Base-by-base conservation (phyloP, 495 filamentous ascomycete species). In the Trichoderma gamsii region DNA sequence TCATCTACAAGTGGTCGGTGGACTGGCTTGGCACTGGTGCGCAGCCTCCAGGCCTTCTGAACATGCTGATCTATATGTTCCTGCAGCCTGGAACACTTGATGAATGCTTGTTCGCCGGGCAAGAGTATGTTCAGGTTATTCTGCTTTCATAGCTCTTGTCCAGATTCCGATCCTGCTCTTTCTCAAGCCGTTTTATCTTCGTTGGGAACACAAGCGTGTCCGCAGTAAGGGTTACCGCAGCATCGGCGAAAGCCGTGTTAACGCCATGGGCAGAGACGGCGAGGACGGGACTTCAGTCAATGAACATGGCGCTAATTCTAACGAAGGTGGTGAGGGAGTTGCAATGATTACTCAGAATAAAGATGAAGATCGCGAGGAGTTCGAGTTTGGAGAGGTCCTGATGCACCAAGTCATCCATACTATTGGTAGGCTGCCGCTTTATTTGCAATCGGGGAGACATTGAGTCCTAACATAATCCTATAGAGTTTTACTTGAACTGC, bases 41-140 rank as follows among this genome's bases (percentile, higher is more conserved):
- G 68, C 80, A 83, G 32, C 91, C 96, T 4, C 95, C 95, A 0
- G 90, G 92, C 72, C 82, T 99, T 35, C 80, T 99, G 68, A 99
- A 99, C 84, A 97, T 97, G 93, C 84, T 99, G 71, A 99, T 99
- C 75, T 96, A 97, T 85, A 99, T 99, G 95, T 98, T 99, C 82
- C 81, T 99, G 65, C 86, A 87, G 66, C 95, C 95, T 7, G 92
- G 92, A 29, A 89, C 75, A 0, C 80, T 98, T 59, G 85, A 87
- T 67, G 72, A 75, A 35, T 83, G 80, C 66, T 84, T 99, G 7
- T 99, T 95, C 74, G 76, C 76, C n/a, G 91, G 91, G 66, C 95
- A 99, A 77, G 80, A 77, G 7, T 70, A 69, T 0, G 83, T 99
- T 3, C 95, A 99, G 77, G 78, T 90, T 23, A 73, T 89, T 41